A percentile compares a stretch with the other conserved stretches of the same genome.
Evolutionary conservation across 2,329 filamentous ascomycete genomes (phyloP).

Genomic region (Penicillium frequentans): DNA sequence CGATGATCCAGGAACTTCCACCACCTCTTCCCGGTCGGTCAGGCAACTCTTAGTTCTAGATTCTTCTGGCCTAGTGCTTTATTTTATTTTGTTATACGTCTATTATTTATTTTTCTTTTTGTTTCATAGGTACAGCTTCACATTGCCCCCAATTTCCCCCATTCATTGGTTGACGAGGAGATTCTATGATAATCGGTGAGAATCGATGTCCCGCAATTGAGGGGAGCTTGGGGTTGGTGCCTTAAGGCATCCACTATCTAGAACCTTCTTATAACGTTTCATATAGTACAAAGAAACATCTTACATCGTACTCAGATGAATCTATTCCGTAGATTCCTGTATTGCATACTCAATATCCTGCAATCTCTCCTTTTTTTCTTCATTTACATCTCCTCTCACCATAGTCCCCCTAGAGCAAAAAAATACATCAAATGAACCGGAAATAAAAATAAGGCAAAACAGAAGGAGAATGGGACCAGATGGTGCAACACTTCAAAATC

Average conservation of each 20-base stretch:
- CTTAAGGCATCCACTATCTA: slow-evolving; percentile 20
- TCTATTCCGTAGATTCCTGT: background rate
- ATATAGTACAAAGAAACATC: no score
- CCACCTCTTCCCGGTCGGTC: slow-evolving; percentile 15
- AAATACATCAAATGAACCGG: background rate
- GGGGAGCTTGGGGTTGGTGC: background rate
- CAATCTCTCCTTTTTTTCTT: background rate
- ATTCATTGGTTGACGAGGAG: background rate
- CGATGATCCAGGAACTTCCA: slow-evolving; percentile 43
- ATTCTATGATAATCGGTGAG: background rate
- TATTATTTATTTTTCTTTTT: background rate
- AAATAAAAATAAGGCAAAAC: slow-evolving; percentile 6
- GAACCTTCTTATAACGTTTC: slow-evolving; percentile 28
- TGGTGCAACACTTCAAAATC: slow-evolving; percentile 21
- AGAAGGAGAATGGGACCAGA: slow-evolving; percentile 18
- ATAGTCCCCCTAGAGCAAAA: background rate
- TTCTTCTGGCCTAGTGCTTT: slow-evolving; percentile 10
- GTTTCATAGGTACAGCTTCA: background rate
- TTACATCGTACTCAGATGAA: background rate
- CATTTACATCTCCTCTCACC: background rate
- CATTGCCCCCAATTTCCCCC: background rate
- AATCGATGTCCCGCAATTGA: background rate
- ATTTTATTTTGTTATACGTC: background rate
- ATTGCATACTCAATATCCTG: background rate
- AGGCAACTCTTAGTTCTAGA: slow-evolving; percentile 26